phyloP scores from a whole-genome alignment of 352 stramenopile genomes.

The Globisporangium carolinianum region DNA sequence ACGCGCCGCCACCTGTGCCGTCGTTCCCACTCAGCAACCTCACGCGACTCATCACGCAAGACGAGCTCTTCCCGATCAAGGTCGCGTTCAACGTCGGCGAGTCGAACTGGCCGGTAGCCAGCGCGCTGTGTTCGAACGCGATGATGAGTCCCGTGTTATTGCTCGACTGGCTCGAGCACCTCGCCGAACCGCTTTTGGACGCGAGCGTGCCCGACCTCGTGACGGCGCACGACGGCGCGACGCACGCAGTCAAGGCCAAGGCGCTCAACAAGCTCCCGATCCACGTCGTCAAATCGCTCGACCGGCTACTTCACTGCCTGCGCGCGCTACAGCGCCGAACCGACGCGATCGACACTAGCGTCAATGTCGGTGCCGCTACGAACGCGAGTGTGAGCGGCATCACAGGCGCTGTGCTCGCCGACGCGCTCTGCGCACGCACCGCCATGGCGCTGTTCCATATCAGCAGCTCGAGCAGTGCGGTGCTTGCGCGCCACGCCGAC shows the following conservation, averaged over 20 bases:
- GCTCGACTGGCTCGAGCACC: constrained; percentile 77
- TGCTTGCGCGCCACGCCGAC: constrained; percentile 21
- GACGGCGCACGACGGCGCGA: constrained; percentile 10
- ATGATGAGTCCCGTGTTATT: constrained; percentile 39
- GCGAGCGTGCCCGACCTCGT: constrained; percentile 26
- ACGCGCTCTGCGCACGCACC: constrained; percentile 40
- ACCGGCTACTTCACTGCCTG: constrained; percentile 50
- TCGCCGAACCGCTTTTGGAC: constrained; percentile 46
- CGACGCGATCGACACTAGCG: background rate
- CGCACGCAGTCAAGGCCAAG: constrained; percentile 23
- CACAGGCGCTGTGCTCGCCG: constrained; percentile 19
- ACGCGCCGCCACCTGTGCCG: constrained; percentile 5
- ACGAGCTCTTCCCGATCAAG: constrained; percentile 65
- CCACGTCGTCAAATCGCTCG: constrained; percentile 43
- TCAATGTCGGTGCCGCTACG: background rate
- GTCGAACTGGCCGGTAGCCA: constrained; percentile 48
- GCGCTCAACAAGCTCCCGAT: constrained; percentile 50
- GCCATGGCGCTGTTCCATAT: constrained; percentile 70
- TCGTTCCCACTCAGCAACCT: constrained; percentile 9
- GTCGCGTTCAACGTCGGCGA: constrained; percentile 71
- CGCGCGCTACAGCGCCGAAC: constrained; percentile 11
- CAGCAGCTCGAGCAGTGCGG: constrained; percentile 9
- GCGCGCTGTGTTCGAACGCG: constrained; percentile 15
- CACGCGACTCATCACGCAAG: constrained; percentile 13
- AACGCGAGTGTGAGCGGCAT: background rate